Conservation (phyloP, 352 stramenopile species). For the Plasmopara halstedii region DNA sequence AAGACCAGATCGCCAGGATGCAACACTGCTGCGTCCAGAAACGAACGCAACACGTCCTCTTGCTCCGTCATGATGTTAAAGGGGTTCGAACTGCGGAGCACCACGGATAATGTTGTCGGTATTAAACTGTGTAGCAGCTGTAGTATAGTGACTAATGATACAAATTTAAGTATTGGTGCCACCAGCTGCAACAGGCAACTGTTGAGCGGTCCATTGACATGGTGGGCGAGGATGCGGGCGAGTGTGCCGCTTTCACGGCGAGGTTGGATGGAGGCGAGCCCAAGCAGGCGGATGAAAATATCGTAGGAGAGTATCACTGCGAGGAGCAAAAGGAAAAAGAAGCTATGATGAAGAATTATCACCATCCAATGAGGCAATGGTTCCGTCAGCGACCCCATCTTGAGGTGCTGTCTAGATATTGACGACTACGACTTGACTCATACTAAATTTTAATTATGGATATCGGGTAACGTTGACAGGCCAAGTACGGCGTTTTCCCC, state of each 20-base stretch:
- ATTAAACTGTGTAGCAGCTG: neutral
- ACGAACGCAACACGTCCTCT: slow-evolving; percentile 57
- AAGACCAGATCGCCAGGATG: slow-evolving; percentile 37
- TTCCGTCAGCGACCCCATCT: slow-evolving; percentile 59
- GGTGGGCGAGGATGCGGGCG: slow-evolving; percentile 33
- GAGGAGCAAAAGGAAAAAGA: slow-evolving; percentile 84
- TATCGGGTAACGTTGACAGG: too few species aligned
- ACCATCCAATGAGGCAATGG: slow-evolving; percentile 86
- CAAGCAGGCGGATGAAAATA: slow-evolving; percentile 4
- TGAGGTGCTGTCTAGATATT: slow-evolving; percentile 12
- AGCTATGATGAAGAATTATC: slow-evolving; percentile 85
- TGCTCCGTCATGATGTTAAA: slow-evolving; percentile 19
- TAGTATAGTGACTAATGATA: neutral
- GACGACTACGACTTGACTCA: neutral
- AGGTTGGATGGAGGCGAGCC: slow-evolving; percentile 28
- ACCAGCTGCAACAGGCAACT: slow-evolving; percentile 2
- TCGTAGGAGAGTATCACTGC: slow-evolving; percentile 59
- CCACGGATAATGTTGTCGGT: neutral
- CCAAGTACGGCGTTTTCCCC: slow-evolving; percentile 88
- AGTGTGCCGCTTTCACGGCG: slow-evolving; percentile 71
- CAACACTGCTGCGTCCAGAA: slow-evolving; percentile 47
- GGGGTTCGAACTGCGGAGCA: slow-evolving; percentile 2
- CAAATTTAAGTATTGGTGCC: neutral
- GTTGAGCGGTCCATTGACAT: slow-evolving; percentile 20
- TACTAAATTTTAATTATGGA: slow-evolving; percentile 9